Percentiles rank a stretch among this genome's conserved stretches.
Evolutionary conservation across 441 rosid genomes (phyloP).

Genomic region (Gossypium davidsonii): DNA sequence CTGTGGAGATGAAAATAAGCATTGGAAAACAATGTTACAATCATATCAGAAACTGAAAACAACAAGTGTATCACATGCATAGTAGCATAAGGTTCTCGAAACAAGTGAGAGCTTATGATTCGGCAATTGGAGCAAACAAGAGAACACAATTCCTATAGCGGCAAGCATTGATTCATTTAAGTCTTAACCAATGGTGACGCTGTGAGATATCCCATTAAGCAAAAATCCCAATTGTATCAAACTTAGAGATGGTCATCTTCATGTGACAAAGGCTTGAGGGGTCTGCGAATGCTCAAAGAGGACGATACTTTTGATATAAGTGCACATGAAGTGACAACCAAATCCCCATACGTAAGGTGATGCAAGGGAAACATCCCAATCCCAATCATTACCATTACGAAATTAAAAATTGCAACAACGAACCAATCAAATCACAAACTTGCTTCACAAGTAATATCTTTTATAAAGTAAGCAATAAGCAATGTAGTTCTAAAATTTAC

Average conservation of each 20-base stretch:
- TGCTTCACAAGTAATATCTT: background rate
- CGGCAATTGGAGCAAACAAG: constrained; percentile 1
- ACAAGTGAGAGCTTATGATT: constrained; percentile 10
- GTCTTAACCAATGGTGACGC: background rate
- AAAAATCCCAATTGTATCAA: background rate
- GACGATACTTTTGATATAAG: background rate
- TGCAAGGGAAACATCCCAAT: background rate
- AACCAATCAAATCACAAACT: background rate
- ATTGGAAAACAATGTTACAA: constrained; percentile 15
- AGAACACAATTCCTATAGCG: constrained; percentile 1
- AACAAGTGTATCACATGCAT: constrained; percentile 6
- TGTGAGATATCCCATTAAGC: background rate
- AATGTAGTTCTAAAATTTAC: background rate
- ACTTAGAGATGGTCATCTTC: background rate
- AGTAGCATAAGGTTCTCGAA: constrained; percentile 2
- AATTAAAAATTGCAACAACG: constrained; percentile 4
- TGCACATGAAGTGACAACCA: background rate
- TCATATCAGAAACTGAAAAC: constrained; percentile 12
- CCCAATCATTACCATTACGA: background rate
- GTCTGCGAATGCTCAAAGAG: background rate
- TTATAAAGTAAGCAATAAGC: background rate
- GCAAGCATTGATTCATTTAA: background rate
- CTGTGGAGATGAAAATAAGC: constrained; percentile 14
- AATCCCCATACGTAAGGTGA: background rate
- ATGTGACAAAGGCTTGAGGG: background rate